phyloP scores from a whole-genome alignment of 805 yeast genomes.

The Saccharomycopsis sp. region DNA sequence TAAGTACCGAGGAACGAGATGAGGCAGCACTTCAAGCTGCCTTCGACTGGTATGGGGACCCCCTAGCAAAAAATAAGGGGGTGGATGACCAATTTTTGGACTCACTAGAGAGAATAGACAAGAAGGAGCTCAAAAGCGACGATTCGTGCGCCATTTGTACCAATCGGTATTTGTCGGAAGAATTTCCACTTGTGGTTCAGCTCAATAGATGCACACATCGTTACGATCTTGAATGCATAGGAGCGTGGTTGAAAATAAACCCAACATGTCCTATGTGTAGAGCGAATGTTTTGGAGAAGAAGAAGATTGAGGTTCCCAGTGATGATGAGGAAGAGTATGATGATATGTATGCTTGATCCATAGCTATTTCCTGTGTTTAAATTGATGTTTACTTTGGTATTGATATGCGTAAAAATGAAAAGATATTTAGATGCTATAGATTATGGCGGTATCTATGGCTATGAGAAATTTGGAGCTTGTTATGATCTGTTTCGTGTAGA shows the following conservation, averaged over 20 bases:
- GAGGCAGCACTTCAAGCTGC: not conserved
- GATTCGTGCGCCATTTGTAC: slow-evolving; percentile 87
- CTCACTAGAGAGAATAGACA: slow-evolving; percentile 62
- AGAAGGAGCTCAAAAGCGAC: slow-evolving; percentile 35
- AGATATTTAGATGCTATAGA: too few relatives aligned
- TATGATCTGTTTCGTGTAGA: too few relatives aligned
- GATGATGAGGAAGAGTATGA: slow-evolving; percentile 21
- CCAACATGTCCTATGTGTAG: slow-evolving; percentile 85
- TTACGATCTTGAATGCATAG: slow-evolving; percentile 85
- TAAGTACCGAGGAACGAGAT: not conserved
- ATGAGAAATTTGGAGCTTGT: too few relatives aligned
- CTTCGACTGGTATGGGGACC: not conserved
- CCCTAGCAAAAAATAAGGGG: slow-evolving; percentile 31
- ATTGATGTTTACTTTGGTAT: too few relatives aligned
- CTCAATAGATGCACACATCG: slow-evolving; percentile 73
- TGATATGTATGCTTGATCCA: slow-evolving; percentile 20
- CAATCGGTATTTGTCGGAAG: slow-evolving; percentile 58
- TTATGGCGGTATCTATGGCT: too few relatives aligned
- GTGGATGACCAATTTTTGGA: slow-evolving; percentile 69
- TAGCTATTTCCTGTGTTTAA: too few relatives aligned
- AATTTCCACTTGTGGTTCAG: slow-evolving; percentile 71
- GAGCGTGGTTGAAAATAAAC: slow-evolving; percentile 77
- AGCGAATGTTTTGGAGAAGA: slow-evolving; percentile 53
- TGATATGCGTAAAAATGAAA: too few relatives aligned
- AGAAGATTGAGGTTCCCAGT: slow-evolving; percentile 26